Evolutionary conservation across 2,329 filamentous ascomycete genomes (phyloP).

Genomic region (Xylariaceae sp.): DNA sequence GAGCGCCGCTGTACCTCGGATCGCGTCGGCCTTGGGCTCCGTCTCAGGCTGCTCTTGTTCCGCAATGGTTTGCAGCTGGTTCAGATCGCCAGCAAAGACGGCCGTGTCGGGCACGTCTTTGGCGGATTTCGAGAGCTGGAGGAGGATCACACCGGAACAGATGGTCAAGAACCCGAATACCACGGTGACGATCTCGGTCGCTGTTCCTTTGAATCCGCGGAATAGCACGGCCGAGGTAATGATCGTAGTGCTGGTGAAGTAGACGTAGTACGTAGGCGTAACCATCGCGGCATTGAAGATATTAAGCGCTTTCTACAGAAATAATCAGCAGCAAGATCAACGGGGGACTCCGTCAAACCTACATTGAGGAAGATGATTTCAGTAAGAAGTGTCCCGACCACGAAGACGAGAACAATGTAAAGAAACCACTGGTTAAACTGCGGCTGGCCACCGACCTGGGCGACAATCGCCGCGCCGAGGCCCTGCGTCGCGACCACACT

Average conservation of each 20-base stretch:
- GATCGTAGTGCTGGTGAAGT: constrained; percentile 94
- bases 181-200: constrained; percentile 75
- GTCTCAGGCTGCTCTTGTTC: constrained; percentile 95
- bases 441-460: constrained; percentile 71
- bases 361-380: constrained; percentile 97
- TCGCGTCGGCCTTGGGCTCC: constrained; percentile 93
- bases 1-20: constrained; percentile 84
- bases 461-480: constrained; percentile 82
- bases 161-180: constrained; percentile 92
- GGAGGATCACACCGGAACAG: constrained; percentile 82
- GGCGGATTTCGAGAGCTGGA: constrained; percentile 96
- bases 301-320: constrained; percentile 86
- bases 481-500: constrained; percentile 95
- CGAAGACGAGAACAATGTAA: constrained; percentile 87
- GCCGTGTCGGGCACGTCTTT: constrained; percentile 94
- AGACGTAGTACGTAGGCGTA: constrained; percentile 97
- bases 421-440: constrained; percentile 99
- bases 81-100: constrained; percentile 85
- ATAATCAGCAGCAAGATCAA: constrained; percentile 35
- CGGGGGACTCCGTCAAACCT: constrained; percentile 38
- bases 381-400: constrained; percentile 79
- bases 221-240: constrained; percentile 90
- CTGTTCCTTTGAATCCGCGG: constrained; percentile 84
- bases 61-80: constrained; percentile 91
- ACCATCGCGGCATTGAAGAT: constrained; percentile 95